These are phyloP conservation scores for Actinidia arguta DNA, from an alignment of 179 eudicot genomes.

Conservation along the genomic window DNA sequence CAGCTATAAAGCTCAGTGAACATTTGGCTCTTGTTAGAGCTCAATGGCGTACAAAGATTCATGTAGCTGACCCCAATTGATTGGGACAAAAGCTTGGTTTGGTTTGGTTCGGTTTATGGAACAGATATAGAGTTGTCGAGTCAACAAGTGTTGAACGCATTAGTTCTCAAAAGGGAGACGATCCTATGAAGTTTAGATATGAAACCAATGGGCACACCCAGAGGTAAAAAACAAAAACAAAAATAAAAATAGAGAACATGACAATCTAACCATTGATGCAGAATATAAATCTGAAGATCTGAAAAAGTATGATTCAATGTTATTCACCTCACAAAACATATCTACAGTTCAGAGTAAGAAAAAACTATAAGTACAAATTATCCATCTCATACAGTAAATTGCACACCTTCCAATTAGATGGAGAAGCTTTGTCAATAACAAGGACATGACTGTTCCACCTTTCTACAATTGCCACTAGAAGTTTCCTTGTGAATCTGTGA, in stretches of 20 bases:
- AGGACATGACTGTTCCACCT: slow-evolving; percentile 78
- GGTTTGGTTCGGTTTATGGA: too few species aligned
- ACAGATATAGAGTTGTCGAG: background rate
- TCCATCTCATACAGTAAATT: background rate
- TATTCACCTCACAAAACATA: background rate
- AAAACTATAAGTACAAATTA: background rate
- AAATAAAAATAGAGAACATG: background rate
- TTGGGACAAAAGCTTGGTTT: background rate
- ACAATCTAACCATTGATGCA: background rate
- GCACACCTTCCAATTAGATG: slow-evolving; percentile 79
- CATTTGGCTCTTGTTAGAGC: too few species aligned
- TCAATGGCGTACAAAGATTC: background rate
- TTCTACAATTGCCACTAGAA: slow-evolving; percentile 71
- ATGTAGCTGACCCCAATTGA: background rate
- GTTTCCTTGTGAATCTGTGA: slow-evolving; percentile 78
- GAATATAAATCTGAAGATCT: background rate
- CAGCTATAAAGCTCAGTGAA: too few species aligned
- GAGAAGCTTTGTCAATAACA: slow-evolving; percentile 76
- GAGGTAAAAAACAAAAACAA: background rate
- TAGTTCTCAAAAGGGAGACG: background rate
- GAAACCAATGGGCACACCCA: background rate
- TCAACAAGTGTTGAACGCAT: background rate
- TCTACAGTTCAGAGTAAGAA: background rate
- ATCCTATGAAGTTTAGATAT: background rate
- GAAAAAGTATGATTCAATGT: background rate